Conservation (phyloP, 768 basidiomycete species). For the Clavulina sp. region DNA sequence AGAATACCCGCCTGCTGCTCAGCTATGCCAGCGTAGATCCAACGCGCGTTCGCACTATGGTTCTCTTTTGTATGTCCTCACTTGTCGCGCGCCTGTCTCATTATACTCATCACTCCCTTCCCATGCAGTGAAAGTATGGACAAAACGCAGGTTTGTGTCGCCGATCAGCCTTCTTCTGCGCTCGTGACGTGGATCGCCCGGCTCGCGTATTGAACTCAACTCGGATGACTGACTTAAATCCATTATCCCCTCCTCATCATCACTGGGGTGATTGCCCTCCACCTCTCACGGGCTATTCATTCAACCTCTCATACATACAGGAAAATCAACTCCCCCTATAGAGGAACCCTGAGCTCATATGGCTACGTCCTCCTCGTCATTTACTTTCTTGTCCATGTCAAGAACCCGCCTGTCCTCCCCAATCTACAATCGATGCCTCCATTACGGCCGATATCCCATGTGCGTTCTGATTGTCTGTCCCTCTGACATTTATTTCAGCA, state of each 20-base stretch:
- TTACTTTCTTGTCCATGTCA: conserved; percentile 94
- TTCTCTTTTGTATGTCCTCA: conserved; percentile 74
- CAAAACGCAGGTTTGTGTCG: conserved; percentile 60
- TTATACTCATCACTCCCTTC: background rate
- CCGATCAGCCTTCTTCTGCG: conserved; percentile 1
- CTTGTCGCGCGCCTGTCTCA: background rate
- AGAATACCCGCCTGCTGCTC: conserved; percentile 90
- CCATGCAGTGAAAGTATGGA: conserved; percentile 88
- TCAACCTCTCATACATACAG: conserved; percentile 20
- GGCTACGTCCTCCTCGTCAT: conserved; percentile 97
- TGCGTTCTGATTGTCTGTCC: conserved; percentile 17
- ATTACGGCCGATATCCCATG: conserved; percentile 66
- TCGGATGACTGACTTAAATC: no score
- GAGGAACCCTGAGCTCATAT: conserved; percentile 91
- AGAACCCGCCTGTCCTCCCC: conserved; percentile 89
- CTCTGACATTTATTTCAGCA: conserved; percentile 2
- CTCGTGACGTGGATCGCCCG: no score
- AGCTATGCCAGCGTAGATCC: conserved; percentile 97
- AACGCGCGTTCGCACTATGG: conserved; percentile 79
- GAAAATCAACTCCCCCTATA: conserved; percentile 98
- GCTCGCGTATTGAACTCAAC: no score
- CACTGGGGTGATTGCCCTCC: no score
- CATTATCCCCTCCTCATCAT: no score
- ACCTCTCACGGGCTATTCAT: background rate
- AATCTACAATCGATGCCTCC: conserved; percentile 93